These are phyloP conservation scores for Pachysandra terminalis DNA, from an alignment of 164 flowering plant species.

Conservation along the genomic window DNA sequence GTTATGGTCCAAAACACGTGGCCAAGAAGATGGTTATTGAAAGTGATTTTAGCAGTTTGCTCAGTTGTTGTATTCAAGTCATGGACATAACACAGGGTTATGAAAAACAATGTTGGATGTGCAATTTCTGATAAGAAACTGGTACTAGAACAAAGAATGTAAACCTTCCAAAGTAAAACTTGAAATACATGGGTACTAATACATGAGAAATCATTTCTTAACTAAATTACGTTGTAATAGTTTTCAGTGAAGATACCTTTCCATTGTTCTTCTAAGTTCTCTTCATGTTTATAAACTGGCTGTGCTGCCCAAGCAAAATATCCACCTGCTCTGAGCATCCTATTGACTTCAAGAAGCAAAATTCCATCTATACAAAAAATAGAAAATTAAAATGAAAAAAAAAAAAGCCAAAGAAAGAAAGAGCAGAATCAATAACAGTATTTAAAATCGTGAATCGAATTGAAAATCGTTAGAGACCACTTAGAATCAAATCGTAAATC, in stretches of 20 bases:
- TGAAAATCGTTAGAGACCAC: too few species aligned
- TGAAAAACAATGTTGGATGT: not conserved
- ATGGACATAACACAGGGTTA: not conserved
- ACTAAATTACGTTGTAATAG: not conserved
- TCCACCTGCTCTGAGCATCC: constrained; percentile 85
- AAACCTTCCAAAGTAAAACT: not conserved
- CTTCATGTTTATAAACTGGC: constrained; percentile 86
- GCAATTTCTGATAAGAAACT: not conserved
- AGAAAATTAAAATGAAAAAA: too few species aligned
- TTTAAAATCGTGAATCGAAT: too few species aligned
- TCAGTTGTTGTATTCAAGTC: not conserved
- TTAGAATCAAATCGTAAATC: too few species aligned
- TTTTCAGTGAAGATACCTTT: constrained; percentile 40
- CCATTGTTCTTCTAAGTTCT: constrained; percentile 69
- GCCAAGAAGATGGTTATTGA: not conserved
- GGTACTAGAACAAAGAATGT: not conserved
- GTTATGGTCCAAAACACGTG: not conserved
- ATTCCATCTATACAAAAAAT: constrained; percentile 46
- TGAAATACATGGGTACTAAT: not conserved
- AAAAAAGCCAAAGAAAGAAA: constrained; percentile 4
- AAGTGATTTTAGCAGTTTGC: not conserved
- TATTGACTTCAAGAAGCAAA: constrained; percentile 80
- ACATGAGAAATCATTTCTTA: not conserved
- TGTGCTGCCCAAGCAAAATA: constrained; percentile 95
- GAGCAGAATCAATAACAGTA: constrained; percentile 1